Evolutionary conservation across 2,329 filamentous ascomycete species (phyloP).

Genomic region (Trichocomaceae sp.): DNA sequence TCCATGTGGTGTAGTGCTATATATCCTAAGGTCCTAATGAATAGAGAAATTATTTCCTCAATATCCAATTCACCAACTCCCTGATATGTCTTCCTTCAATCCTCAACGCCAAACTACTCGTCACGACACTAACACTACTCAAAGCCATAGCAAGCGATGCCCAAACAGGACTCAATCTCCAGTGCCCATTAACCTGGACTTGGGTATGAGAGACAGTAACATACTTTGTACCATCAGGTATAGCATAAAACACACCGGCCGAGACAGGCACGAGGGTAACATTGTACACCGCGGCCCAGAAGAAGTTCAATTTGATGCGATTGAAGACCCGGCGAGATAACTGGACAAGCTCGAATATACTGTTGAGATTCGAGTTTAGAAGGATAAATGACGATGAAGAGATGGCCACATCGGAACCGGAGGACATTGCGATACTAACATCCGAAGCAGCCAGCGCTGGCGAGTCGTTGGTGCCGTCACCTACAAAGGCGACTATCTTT

Average conservation of each 20-base stretch:
- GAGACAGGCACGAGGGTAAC: conserved; percentile 69
- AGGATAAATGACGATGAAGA: conserved; percentile 77
- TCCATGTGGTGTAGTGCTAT: too few species aligned
- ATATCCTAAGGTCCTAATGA: too few species aligned
- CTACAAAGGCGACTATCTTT: conserved; percentile 68
- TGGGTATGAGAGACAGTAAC: conserved; percentile 24
- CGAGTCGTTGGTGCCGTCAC: conserved; percentile 81
- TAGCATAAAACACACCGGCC: conserved; percentile 68
- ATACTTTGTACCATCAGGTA: conserved; percentile 37
- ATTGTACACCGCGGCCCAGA: conserved; percentile 80
- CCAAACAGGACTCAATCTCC: conserved; percentile 56
- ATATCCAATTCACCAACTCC: not conserved
- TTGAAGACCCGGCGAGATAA: conserved; percentile 67
- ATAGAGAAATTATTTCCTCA: not conserved
- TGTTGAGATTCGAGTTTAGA: conserved; percentile 61
- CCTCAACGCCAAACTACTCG: conserved; percentile 69
- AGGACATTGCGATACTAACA: conserved; percentile 74
- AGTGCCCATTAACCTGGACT: conserved; percentile 32
- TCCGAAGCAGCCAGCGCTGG: conserved; percentile 74
- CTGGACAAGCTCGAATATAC: conserved; percentile 66
- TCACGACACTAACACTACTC: conserved; percentile 82
- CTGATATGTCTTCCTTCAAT: conserved; percentile 26
- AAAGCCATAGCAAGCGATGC: conserved; percentile 86
- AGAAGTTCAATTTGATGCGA: conserved; percentile 77
- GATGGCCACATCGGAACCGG: conserved; percentile 75